Conservation (phyloP, 2,329 filamentous ascomycete genomes). For the Phialemonium atrogriseum region DNA sequence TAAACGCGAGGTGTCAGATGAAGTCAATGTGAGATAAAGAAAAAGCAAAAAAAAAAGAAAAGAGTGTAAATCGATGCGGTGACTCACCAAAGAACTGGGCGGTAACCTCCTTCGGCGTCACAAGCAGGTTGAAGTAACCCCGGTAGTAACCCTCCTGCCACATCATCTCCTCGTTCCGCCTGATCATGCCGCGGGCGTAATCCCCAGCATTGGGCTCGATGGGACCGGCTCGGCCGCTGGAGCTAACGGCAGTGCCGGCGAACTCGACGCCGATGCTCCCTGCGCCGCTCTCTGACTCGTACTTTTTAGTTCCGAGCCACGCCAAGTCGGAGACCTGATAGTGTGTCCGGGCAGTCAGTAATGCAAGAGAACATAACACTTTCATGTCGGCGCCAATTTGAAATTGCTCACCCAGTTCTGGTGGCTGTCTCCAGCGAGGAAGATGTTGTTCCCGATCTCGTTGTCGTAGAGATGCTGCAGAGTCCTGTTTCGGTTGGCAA, state of each 20-base stretch:
- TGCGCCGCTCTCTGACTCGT: conserved; percentile 42
- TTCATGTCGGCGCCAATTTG: too few species aligned
- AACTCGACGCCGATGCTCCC: conserved; percentile 56
- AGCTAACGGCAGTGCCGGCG: conserved; percentile 59
- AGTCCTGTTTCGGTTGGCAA: conserved; percentile 63
- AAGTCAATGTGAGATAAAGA: too few species aligned
- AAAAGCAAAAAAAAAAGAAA: too few species aligned
- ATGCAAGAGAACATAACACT: too few species aligned
- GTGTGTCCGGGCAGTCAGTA: conserved; percentile 11
- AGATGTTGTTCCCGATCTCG: conserved; percentile 63
- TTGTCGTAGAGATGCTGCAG: conserved; percentile 58
- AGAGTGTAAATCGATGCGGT: too few species aligned
- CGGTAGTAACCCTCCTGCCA: conserved; percentile 70
- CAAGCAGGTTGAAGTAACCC: conserved; percentile 61
- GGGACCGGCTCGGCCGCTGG: conserved; percentile 45
- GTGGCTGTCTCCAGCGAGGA: conserved; percentile 64
- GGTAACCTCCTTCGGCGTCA: conserved; percentile 46
- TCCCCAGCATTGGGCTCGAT: conserved; percentile 47
- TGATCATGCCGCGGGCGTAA: conserved; percentile 32
- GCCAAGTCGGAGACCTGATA: conserved; percentile 46
- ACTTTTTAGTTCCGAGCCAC: conserved; percentile 46
- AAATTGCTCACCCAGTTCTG: conserved; percentile 51
- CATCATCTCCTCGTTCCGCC: conserved; percentile 54
- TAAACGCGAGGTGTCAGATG: conserved; percentile 13
- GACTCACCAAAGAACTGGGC: conserved; percentile 59